A percentile compares a stretch with the other conserved stretches of the same genome.
These are phyloP conservation scores for Hypoxylon sp. DNA, from an alignment of 2,329 filamentous ascomycete genomes.

Conservation along the genomic window DNA sequence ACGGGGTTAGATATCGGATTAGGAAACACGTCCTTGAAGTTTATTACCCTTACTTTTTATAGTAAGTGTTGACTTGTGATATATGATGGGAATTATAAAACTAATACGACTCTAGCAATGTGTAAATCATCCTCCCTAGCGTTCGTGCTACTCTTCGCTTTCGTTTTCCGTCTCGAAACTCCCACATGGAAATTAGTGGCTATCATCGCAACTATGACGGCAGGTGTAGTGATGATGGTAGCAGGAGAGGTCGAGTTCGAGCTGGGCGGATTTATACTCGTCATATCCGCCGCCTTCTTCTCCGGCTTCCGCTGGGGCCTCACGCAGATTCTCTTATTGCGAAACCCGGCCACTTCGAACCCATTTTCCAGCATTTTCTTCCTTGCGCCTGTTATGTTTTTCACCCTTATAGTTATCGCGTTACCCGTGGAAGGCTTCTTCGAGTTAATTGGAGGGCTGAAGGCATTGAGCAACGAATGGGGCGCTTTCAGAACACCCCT, in stretches of 20 bases:
- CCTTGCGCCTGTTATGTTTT: slow-evolving; percentile 97
- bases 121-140: slow-evolving; percentile 97
- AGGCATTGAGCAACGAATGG: slow-evolving; percentile 74
- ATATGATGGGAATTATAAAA: not conserved
- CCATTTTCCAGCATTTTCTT: slow-evolving; percentile 98
- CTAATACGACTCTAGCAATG: slow-evolving; percentile 74
- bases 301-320: slow-evolving; percentile 98
- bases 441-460: slow-evolving; percentile 76
- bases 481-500: slow-evolving; percentile 76
- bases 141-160: slow-evolving; percentile 95
- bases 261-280: slow-evolving; percentile 86
- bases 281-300: slow-evolving; percentile 94
- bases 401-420: slow-evolving; percentile 83
- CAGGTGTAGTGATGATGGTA: slow-evolving; percentile 98
- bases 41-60: slow-evolving; percentile 97
- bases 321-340: slow-evolving; percentile 95
- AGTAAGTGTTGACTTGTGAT: slow-evolving; percentile 67
- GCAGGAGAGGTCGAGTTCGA: slow-evolving; percentile 94
- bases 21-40: slow-evolving; percentile 95
- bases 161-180: slow-evolving; percentile 90
- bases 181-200: slow-evolving; percentile 87
- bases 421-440: slow-evolving; percentile 86
- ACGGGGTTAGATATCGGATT: slow-evolving; percentile 96
- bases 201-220: slow-evolving; percentile 93
- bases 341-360: slow-evolving; percentile 94